Base-by-base conservation (phyloP, 108 stramenopile species). In the Nitzschia palea region DNA sequence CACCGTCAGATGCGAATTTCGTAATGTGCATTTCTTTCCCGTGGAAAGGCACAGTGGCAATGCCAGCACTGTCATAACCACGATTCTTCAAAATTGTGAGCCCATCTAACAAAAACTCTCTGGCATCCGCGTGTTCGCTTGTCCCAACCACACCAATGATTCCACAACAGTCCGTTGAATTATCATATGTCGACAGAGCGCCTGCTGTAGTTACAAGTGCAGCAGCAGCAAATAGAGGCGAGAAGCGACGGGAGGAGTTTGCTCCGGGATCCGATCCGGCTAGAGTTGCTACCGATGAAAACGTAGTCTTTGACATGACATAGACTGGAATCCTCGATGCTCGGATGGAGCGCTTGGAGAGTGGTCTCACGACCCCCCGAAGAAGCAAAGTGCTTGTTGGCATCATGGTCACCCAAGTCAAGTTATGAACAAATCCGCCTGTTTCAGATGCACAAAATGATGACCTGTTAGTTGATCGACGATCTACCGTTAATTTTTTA, bases 41-140 rank as follows among this genome's bases (percentile, higher is more conserved):
- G 22, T 65, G 56, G 23, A 64, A 54, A 33, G 79, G 58, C 61
- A 97, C 81, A 12, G 98, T 97, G 1, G 96, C 97, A 25, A 99
- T 79, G 34, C 99, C 99, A 9, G 99, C 97, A 60, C 93, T 95
- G 61, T 99, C 99, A 71, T 99, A 99, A 25, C 99, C 99, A 3
- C 99, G 89, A 62, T 98, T 98, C 76, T 97, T 96, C 67, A 99
- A 79, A 60, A 98, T 92, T 23, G 90, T 86, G 51, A 99, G 77
- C 23, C 98, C 99, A 55, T 98, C 95, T 30, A 98, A 20, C 30
- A 99, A 72, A 68, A 95, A 92, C 50, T 77, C 77, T 14, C 60
- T 67, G 47, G 60, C 57, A 65, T 72, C 76, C 31, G 68, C 32
- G 66, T 71, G 61, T 20, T 82, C 55, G 4, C 31, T 40, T 2